Percentiles rank a stretch among this genome's conserved stretches.
Evolutionary conservation across 2,329 filamentous ascomycete species (phyloP).

Genomic region (Raffaelea arxii): DNA sequence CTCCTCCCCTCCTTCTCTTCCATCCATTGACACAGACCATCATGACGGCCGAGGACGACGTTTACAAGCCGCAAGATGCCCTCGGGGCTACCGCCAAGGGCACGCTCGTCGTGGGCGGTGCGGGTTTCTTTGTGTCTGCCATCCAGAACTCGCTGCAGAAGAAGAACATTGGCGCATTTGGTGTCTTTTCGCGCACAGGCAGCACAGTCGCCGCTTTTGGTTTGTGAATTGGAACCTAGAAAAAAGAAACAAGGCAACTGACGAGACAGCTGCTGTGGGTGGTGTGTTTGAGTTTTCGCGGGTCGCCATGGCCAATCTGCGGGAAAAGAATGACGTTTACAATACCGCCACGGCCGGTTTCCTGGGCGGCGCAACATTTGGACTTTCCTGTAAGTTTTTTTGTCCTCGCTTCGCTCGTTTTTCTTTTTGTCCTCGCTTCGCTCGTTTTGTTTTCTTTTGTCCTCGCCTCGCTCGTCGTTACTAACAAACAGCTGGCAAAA

Average conservation of each 20-base stretch:
- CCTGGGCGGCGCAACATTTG: slow-evolving; percentile 61
- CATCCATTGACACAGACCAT: slow-evolving; percentile 6
- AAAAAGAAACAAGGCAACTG: background rate
- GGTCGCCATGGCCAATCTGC: slow-evolving; percentile 70
- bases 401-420: background rate
- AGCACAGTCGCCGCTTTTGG: slow-evolving; percentile 60
- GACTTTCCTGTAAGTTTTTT: slow-evolving; percentile 54
- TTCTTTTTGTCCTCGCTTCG: background rate
- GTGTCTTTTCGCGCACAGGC: slow-evolving; percentile 71
- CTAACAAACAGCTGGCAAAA: slow-evolving; percentile 41
- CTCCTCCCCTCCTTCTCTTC: background rate
- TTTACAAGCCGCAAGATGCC: slow-evolving; percentile 42
- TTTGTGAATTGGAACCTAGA: slow-evolving; percentile 23
- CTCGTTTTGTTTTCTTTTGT: background rate
- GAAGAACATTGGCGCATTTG: slow-evolving; percentile 70
- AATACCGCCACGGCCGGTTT: slow-evolving; percentile 71
- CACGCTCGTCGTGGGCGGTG: slow-evolving; percentile 44
- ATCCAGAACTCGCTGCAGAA: slow-evolving; percentile 81
- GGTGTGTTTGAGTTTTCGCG: slow-evolving; percentile 70
- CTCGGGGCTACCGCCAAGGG: slow-evolving; percentile 44
- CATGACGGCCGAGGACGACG: slow-evolving; percentile 21
- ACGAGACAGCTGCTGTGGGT: slow-evolving; percentile 55
- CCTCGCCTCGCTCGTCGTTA: background rate
- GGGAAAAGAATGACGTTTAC: slow-evolving; percentile 70
- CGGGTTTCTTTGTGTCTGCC: slow-evolving; percentile 42